A percentile compares a stretch with the other conserved stretches of the same genome.
Conservation (phyloP, 2,329 filamentous ascomycete genomes). For the Colletotrichum graminicola region DNA sequence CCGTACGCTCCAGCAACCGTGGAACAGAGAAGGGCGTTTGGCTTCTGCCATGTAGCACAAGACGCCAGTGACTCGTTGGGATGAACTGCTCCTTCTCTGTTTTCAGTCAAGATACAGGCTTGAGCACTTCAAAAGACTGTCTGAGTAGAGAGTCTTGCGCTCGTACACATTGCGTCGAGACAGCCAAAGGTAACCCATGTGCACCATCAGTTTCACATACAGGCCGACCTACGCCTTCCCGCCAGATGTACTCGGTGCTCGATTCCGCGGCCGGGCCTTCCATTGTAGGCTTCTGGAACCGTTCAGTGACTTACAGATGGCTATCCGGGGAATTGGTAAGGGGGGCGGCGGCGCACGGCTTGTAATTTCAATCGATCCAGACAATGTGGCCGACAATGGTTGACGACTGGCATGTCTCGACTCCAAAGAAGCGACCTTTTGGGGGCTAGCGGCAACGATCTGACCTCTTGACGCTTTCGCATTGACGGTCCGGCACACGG, state of each 20-base stretch:
- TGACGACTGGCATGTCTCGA: constrained; percentile 37
- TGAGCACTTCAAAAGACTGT: background rate
- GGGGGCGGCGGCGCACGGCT: constrained; percentile 30
- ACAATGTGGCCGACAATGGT: constrained; percentile 25
- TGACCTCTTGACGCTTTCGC: constrained; percentile 20
- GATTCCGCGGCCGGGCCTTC: constrained; percentile 25
- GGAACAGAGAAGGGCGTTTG: background rate
- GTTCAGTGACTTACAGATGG: constrained; percentile 11
- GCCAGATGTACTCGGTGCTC: background rate
- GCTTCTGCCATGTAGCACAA: background rate
- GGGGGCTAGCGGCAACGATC: constrained; percentile 30
- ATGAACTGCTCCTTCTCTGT: background rate
- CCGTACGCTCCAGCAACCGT: background rate
- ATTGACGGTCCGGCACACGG: background rate
- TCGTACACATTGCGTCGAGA: background rate
- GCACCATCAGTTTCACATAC: background rate
- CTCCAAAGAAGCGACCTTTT: constrained; percentile 31
- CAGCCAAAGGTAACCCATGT: background rate
- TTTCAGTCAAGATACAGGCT: background rate
- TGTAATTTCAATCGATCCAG: constrained; percentile 24
- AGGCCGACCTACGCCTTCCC: background rate
- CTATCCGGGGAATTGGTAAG: constrained; percentile 23
- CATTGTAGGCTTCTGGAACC: constrained; percentile 13
- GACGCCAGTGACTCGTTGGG: background rate
- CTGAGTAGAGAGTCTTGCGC: background rate